A percentile compares a stretch with the other conserved stretches of the same genome.
phyloP scores from a whole-genome alignment of 495 filamentous ascomycete genomes.

The Acidiella bohemica region DNA sequence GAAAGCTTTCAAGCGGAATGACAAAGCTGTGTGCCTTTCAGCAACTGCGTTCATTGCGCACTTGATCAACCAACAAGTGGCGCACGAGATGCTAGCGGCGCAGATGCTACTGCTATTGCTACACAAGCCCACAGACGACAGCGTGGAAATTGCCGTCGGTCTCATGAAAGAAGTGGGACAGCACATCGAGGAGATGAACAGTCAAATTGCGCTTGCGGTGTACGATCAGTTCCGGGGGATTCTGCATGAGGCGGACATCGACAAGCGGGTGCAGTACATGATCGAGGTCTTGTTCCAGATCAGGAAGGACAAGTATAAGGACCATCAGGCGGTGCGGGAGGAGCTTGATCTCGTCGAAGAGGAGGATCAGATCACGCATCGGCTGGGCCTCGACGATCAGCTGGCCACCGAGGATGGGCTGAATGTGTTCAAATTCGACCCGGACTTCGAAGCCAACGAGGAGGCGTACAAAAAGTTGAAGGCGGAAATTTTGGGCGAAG shows the following conservation, averaged over 20 bases:
- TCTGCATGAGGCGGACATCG: slow-evolving; percentile 87
- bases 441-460: slow-evolving; percentile 82
- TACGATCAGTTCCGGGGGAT: slow-evolving; percentile 94
- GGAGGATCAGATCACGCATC: slow-evolving; percentile 93
- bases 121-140: slow-evolving; percentile 90
- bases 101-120: slow-evolving; percentile 82
- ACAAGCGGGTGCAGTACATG: slow-evolving; percentile 95
- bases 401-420: slow-evolving; percentile 70
- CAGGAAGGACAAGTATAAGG: slow-evolving; percentile 90
- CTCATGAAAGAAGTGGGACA: slow-evolving; percentile 82
- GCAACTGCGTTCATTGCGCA: slow-evolving; percentile 91
- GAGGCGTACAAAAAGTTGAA: slow-evolving; percentile 77
- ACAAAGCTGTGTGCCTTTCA: slow-evolving; percentile 86
- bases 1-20: slow-evolving; percentile 90
- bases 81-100: slow-evolving; percentile 81
- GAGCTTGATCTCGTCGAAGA: slow-evolving; percentile 93
- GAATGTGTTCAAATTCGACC: slow-evolving; percentile 91
- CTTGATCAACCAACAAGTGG: slow-evolving; percentile 86
- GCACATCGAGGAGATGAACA: slow-evolving; percentile 87
- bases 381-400: slow-evolving; percentile 55
- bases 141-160: slow-evolving; percentile 92
- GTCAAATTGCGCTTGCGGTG: slow-evolving; percentile 68
- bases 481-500: slow-evolving; percentile 89
- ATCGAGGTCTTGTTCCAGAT: slow-evolving; percentile 97
- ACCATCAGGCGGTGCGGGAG: slow-evolving; percentile 78